Base-by-base conservation (phyloP, 257 asterid species). In the Jasminum sambac region DNA sequence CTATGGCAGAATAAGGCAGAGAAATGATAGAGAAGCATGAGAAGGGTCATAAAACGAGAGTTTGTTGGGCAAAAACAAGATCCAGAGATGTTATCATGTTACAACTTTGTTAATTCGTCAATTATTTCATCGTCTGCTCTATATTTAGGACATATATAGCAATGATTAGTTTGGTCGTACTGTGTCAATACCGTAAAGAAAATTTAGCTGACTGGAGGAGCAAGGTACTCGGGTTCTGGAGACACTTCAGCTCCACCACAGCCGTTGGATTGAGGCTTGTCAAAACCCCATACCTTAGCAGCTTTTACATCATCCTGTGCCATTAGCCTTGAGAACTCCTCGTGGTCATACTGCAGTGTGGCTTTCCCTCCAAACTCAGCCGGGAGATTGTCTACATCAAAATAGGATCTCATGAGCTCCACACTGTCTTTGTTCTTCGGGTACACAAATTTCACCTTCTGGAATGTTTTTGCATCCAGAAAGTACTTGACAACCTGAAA, bases 381-480 rank as follows among this genome's bases (percentile, higher is more conserved):
- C 0, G 99, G 96, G 71, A 94, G 91, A 85, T 91, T 89, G 77
- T 89, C 96, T 69, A 89, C 75, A 26, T 91, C 97, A 40, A 94
- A 94, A 69, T 74, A 91, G 19, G 95, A 78, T 8, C 77, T 75
- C 99, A 94, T 86, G 50, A 89, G 86, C 62, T 94, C 99, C 39
- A 91, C 87, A 8, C 99, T 91, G 0, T 91, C 99, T 70, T 88
- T 86, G 80, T 91, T 94, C 84, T 91, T 94, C 9, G 93, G 93
- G 81, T 91, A 88, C 59, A 94, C 99, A 57, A 91, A 94, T 77
- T 86, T 94, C 84, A 94, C 97, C 83, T 94, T 94, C 88, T 89
- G 89, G 84, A 89, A 85, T 23, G 97, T 94, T 81, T 89, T 89
- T 8, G 90, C 77, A 48, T 94, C 97, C 84, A 94, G 59, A 73